phyloP scores from a whole-genome alignment of 106 monocot species.

The Hemerocallis citrina region DNA sequence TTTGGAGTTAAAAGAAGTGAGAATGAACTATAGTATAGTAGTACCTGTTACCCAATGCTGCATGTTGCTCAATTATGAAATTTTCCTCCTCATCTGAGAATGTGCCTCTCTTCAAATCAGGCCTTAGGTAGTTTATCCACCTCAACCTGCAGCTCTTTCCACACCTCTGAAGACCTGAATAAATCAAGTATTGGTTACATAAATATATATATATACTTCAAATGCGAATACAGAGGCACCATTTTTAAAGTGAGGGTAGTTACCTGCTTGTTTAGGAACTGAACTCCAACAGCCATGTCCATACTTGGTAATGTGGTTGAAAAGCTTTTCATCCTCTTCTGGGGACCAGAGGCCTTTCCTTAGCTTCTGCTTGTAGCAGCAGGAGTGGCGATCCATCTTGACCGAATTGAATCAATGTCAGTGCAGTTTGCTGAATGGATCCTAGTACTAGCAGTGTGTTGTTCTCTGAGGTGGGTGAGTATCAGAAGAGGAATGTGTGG shows the following conservation, averaged over 20 bases:
- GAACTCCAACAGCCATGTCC: slow-evolving; percentile 79
- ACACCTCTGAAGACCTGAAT: slow-evolving; percentile 81
- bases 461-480: background rate
- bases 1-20: too few relatives aligned
- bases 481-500: slow-evolving; percentile 11
- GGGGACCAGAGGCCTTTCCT: slow-evolving; percentile 70
- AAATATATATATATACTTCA: background rate
- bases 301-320: slow-evolving; percentile 50
- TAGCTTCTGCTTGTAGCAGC: slow-evolving; percentile 77
- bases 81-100: slow-evolving; percentile 86
- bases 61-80: slow-evolving; percentile 76
- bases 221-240: background rate
- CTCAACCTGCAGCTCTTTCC: slow-evolving; percentile 91
- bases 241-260: too few relatives aligned
- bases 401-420: too few relatives aligned
- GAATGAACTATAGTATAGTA: too few relatives aligned
- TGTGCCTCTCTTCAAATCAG: slow-evolving; percentile 77
- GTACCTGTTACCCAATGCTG: slow-evolving; percentile 72
- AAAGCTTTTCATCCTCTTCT: slow-evolving; percentile 63
- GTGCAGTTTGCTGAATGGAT: too few relatives aligned
- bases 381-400: slow-evolving; percentile 59
- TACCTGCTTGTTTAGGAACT: slow-evolving; percentile 68
- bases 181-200: background rate
- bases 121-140: slow-evolving; percentile 89
- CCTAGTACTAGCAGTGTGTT: too few relatives aligned